Conservation (phyloP, 2,329 filamentous ascomycete species). For the Pseudogymnoascus sp. region DNA sequence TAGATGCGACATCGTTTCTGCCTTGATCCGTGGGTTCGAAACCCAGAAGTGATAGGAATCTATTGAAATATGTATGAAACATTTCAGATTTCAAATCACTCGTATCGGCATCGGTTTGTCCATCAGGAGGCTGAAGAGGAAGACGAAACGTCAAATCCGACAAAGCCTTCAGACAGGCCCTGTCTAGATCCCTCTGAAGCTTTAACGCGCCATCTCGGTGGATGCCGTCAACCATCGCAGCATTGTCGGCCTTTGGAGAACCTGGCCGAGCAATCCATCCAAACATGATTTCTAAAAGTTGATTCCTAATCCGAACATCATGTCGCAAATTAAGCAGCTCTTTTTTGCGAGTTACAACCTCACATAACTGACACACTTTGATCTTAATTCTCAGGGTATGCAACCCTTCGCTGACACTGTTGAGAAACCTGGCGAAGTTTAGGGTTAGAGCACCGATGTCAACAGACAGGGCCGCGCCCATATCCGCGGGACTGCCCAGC, state of each 20-base stretch:
- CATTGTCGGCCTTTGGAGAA: conserved; percentile 39
- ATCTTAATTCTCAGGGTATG: conserved; percentile 56
- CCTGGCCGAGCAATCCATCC: conserved; percentile 58
- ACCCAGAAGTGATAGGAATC: conserved; percentile 57
- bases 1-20: conserved; percentile 35
- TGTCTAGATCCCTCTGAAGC: conserved; percentile 57
- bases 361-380: conserved; percentile 58
- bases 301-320: conserved; percentile 60
- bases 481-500: conserved; percentile 53
- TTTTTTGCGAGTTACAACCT: conserved; percentile 56
- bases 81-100: conserved; percentile 62
- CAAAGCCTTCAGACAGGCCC: conserved; percentile 55
- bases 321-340: conserved; percentile 60
- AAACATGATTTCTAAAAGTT: conserved; percentile 58
- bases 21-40: conserved; percentile 41
- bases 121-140: conserved; percentile 56
- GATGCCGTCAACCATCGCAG: conserved; percentile 30
- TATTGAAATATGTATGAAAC: conserved; percentile 64
- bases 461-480: conserved; percentile 52
- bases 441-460: conserved; percentile 55
- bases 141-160: conserved; percentile 57
- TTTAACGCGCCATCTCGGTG: conserved; percentile 48
- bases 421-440: conserved; percentile 58
- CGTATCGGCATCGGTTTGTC: conserved; percentile 55
- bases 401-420: conserved; percentile 46